Base-by-base conservation (phyloP, 2,329 filamentous ascomycete genomes). In the Leptographium lundbergii region DNA sequence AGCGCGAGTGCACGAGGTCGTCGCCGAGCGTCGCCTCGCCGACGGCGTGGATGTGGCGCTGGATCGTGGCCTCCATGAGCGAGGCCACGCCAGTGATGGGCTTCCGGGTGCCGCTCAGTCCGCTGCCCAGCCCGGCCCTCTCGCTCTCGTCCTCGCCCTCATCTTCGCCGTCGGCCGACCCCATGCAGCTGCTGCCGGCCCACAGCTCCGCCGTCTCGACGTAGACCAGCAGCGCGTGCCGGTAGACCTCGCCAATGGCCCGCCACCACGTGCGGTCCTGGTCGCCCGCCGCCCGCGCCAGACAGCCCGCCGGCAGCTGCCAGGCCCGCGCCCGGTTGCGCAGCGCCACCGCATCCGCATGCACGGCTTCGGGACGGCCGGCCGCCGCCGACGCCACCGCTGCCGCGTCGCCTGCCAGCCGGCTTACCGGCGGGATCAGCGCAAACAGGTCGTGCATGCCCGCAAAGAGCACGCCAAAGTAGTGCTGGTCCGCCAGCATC, bases 381-480 rank as follows among this genome's bases (percentile, higher is more conserved):
- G 24, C 42, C 19, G 17, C 3, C 14, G 29, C 50, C 17, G 47
- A n/a, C 24, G 48, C 19, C 27, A n/a, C 17, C 32, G 17, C 10
- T 6, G 34, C 22, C 14, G 24, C 22, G 22, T 48, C 5, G 42
- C 58, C 61, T 2, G 62, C 62, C n/a, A 65, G 54, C 1, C 57
- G 60, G 13, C 48, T 59, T 3, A 63, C 57, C 22, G 56, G 59
- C 25, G 59, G 60, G 13, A 65, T 63, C 32, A 65, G 57, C 19
- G 57, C 60, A 56, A 64, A 63, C 6, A 65, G 61, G 0, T 60
- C 61, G 58, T 64, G 63, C 54, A 63, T 29, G 29, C 63, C 64
- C 6, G 57, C 58, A 13, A 65, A 60, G n/a, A 64, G 42, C 29
- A 59, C n/a, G n/a, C 64, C 64, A 29, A 60, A 63, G 24, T 59